Evolutionary conservation across 768 basidiomycete genomes (phyloP).

Genomic region (Leucosporidium scottii): DNA sequence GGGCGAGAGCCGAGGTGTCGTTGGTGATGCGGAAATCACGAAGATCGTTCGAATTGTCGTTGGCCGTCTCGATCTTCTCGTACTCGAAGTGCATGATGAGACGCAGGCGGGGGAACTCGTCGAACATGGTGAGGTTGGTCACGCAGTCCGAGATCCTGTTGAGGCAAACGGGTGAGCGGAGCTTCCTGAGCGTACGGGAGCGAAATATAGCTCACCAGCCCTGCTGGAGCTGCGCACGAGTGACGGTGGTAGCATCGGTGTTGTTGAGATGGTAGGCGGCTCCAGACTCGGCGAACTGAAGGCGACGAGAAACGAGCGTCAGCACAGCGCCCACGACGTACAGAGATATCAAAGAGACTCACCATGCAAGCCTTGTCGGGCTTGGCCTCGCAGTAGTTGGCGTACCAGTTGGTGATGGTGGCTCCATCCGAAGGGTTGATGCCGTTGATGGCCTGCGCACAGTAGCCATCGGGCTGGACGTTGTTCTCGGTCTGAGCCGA

Average conservation of each 20-base stretch:
- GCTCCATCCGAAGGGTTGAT: slow-evolving; percentile 11
- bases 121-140: slow-evolving; percentile 32
- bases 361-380: slow-evolving; percentile 38
- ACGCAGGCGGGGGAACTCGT: slow-evolving; percentile 36
- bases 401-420: slow-evolving; percentile 30
- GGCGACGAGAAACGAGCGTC: too few species aligned
- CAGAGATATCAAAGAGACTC: background rate
- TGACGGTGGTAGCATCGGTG: slow-evolving; percentile 12
- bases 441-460: slow-evolving; percentile 29
- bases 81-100: slow-evolving; percentile 41
- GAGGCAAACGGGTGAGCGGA: background rate
- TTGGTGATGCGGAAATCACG: slow-evolving; percentile 38
- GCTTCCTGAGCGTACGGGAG: background rate
- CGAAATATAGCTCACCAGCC: slow-evolving; percentile 23
- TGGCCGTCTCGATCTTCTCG: slow-evolving; percentile 36
- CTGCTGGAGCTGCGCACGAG: slow-evolving; percentile 20
- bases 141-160: slow-evolving; percentile 35
- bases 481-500: slow-evolving; percentile 28
- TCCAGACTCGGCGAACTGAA: slow-evolving; percentile 36
- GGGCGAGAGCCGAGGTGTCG: slow-evolving; percentile 27
- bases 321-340: background rate
- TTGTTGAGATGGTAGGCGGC: slow-evolving; percentile 35
- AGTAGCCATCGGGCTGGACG: slow-evolving; percentile 29
- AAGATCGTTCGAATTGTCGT: slow-evolving; percentile 20
- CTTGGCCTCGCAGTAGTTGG: slow-evolving; percentile 30